These are phyloP conservation scores for Cryptococcus sp. DNA, from an alignment of 1,284 basidiomycete genomes.

Conservation along the genomic window DNA sequence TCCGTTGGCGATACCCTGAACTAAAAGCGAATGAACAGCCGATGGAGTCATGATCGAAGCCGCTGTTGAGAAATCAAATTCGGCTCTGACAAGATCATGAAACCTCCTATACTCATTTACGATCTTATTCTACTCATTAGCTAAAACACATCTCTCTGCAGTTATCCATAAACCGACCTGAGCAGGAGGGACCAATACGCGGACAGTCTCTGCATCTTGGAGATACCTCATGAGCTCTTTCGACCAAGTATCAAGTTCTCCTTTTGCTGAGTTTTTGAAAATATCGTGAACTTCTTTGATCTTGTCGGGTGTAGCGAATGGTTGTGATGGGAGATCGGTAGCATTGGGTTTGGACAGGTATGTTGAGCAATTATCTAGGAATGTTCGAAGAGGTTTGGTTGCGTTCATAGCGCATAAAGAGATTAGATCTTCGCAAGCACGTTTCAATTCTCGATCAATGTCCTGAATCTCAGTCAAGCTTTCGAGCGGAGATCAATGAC, in stretches of 20 bases:
- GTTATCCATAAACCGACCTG: too few relatives aligned
- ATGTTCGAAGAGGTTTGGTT: constrained; percentile 56
- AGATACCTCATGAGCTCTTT: constrained; percentile 66
- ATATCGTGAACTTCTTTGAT: constrained; percentile 54
- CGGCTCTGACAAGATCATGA: constrained; percentile 52
- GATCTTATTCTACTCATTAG: constrained; percentile 57
- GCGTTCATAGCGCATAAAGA: constrained; percentile 56
- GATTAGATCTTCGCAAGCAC: constrained; percentile 77
- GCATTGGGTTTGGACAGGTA: constrained; percentile 37
- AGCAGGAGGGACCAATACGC: constrained; percentile 69
- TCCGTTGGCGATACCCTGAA: too few relatives aligned
- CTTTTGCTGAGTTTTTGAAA: constrained; percentile 52
- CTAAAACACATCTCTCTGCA: too few relatives aligned
- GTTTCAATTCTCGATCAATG: constrained; percentile 76
- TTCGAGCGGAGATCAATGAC: constrained; percentile 21
- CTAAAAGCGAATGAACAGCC: constrained; percentile 21
- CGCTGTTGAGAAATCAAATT: constrained; percentile 50
- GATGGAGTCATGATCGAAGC: constrained; percentile 45
- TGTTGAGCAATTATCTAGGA: constrained; percentile 55
- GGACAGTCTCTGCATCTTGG: constrained; percentile 69
- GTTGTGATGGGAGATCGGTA: constrained; percentile 52
- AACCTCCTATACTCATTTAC: constrained; percentile 68
- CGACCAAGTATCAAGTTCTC: constrained; percentile 58
- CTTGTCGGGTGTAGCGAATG: constrained; percentile 49
- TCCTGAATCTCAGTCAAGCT: constrained; percentile 52